Evolutionary conservation across 1,139 yeast species (phyloP), one percentile per base, ranked within the genome.

Genomic region (Suhomyces chickasaworum): DNA sequence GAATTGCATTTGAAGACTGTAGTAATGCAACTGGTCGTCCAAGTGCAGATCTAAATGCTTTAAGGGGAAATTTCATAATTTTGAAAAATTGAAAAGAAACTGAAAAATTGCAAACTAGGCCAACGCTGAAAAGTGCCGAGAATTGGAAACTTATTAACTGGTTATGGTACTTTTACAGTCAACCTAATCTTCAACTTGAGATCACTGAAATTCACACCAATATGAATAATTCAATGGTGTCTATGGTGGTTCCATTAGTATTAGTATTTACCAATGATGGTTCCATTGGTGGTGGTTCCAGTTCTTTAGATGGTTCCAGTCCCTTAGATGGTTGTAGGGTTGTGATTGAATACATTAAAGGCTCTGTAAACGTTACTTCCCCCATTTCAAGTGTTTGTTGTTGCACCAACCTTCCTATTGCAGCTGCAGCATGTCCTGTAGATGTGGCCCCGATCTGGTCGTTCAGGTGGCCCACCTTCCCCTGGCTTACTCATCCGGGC

Each of bases 61-160:
- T 16, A 35, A 22, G n/a, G 29, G 29, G 37, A 35, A 35, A 35
- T 35, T 21, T 35, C 37, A 35, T 21, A 35, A 35, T 35, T 35
- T 12, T 22, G 29, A 35, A 17, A 32, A 17, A 10, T 16, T 18
- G 22, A 32, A 32, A 32, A 29, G 32, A 29, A 29, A 29, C 17
- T 3, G 8, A 29, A 13, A 29, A 29, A 29, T 9, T 15, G 15
- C 10, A 29, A 29, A 29, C 12, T 29, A 9, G 5, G 15, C n/a
- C n/a, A n/a, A n/a, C n/a, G 32, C 17, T 13, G 32, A n/a, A n/a
- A 7, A n/a, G 32, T 29, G 32, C 32, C 17, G 32, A 29, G 32
- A 4, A 12, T 29, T 29, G 32, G 32, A 29, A 29, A 13, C 32
- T n/a, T n/a, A 29, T 29, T 13, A 13, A 29, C 7, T n/a, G 32